Evolutionary conservation across 495 filamentous ascomycete species (phyloP), one percentile per base, ranked within the genome.

Genomic region (Daldinia caldariorum): DNA sequence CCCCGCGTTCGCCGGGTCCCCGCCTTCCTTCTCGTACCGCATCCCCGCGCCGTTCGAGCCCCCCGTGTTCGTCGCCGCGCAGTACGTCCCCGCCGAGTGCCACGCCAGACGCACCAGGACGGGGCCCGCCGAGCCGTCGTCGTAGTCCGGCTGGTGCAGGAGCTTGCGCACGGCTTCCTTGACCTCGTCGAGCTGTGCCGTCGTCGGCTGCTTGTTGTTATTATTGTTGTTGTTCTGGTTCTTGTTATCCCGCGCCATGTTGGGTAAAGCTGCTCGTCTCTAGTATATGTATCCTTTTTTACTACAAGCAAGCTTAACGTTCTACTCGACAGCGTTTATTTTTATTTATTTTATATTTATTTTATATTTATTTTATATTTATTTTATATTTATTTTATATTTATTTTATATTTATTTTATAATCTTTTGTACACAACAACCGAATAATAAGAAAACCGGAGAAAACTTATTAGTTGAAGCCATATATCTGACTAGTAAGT

Each of bases 41-140:
- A 89, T 90, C 38, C 87, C 87, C 0, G 88, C 87, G 66, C 88
- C 87, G 69, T 89, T 89, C 8, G 84, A 87, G 22, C 88, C 87
- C 38, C 88, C 88, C 0, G 87, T 89, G 74, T 87, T 83, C 39
- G 85, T 83, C 41, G 81, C 79, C 22, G 79, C 77, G 73, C 87
- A 84, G 76, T 90, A 89, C 0, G 87, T 89, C 13, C 88, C 87
- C 0, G 88, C 76, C 43, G 85, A 85, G 79, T 90, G 87, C 88
- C 87, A 89, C 68, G 88, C 87, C 37, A 90, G 78, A 10, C 88
- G 83, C 47, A 89, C 86, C 51, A 90, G 84, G 0, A 89, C 85
- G 0, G 87, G 87, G 5, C 87, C 88, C 34, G 84, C 85, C 60
- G 84, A 87, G 6, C 87, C 88, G 75, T 90, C 87, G 70, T 90